phyloP scores from a whole-genome alignment of 192 early-diverging fungal genomes.

The Gamsiella multidivaricata region DNA sequence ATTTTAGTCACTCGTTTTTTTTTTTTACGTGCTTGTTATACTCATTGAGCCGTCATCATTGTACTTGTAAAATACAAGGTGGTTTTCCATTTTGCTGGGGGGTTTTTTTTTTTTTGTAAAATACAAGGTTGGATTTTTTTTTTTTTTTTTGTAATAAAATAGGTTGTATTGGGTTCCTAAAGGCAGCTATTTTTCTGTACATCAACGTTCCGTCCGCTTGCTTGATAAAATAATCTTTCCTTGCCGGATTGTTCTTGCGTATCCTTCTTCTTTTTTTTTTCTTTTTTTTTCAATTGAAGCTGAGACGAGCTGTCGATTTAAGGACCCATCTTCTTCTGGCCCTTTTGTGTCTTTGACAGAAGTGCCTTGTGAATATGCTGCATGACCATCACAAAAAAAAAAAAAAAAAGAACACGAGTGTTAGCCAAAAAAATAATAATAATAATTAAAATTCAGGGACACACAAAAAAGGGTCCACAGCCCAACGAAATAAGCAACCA shows the following conservation, averaged over 20 bases:
- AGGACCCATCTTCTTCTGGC: conserved; percentile 58
- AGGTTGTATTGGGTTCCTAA: too few relatives aligned
- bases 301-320: background rate
- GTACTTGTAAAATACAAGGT: background rate
- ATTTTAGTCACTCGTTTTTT: background rate
- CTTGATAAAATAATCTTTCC: background rate
- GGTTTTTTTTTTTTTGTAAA: too few relatives aligned
- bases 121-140: background rate
- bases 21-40: background rate
- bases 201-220: too few relatives aligned
- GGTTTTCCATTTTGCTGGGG: too few relatives aligned
- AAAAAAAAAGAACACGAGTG: background rate
- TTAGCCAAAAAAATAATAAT: too few relatives aligned
- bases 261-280: background rate
- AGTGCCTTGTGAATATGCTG: conserved; percentile 73
- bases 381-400: background rate
- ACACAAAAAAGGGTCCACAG: too few relatives aligned
- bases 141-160: too few relatives aligned
- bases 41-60: background rate
- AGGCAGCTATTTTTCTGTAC: too few relatives aligned
- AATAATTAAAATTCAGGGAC: too few relatives aligned
- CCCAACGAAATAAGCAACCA: too few relatives aligned
- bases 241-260: background rate
- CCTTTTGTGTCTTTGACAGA: conserved; percentile 61
- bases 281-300: background rate